phyloP scores from a whole-genome alignment of 768 basidiomycete genomes.

The Boletus insuetus region DNA sequence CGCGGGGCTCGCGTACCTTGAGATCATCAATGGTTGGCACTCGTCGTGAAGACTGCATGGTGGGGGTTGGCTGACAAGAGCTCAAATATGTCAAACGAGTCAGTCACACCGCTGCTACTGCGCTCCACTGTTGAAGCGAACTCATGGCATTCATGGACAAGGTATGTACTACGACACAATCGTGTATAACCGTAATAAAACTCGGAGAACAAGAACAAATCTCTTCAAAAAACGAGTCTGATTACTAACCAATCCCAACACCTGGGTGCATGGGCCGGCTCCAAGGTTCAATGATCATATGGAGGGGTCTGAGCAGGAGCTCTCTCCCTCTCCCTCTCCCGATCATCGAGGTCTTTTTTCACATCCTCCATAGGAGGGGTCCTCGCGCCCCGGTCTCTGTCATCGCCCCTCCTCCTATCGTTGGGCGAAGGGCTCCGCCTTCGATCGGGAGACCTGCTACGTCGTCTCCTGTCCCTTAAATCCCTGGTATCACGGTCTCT shows the following conservation, averaged over 20 bases:
- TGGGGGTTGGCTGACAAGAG: slow-evolving; percentile 4
- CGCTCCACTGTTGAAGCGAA: background rate
- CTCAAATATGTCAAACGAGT: background rate
- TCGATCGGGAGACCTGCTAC: slow-evolving; percentile 49
- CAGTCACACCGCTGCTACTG: background rate
- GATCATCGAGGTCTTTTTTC: slow-evolving; percentile 43
- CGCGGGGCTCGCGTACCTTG: slow-evolving; percentile 19
- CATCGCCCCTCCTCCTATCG: slow-evolving; percentile 40
- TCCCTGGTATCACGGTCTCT: slow-evolving; percentile 39
- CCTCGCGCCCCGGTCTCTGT: slow-evolving; percentile 47
- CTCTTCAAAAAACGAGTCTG: background rate
- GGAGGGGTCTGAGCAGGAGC: slow-evolving; percentile 52
- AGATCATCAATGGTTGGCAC: slow-evolving; percentile 35
- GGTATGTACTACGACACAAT: slow-evolving; percentile 18
- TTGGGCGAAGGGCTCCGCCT: slow-evolving; percentile 44
- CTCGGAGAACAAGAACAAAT: background rate
- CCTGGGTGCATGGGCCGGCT: background rate
- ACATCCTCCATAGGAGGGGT: slow-evolving; percentile 47
- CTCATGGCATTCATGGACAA: slow-evolving; percentile 17
- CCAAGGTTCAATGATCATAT: slow-evolving; percentile 46
- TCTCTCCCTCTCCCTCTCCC: slow-evolving; percentile 13
- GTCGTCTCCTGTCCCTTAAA: slow-evolving; percentile 44
- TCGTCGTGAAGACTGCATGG: slow-evolving; percentile 24
- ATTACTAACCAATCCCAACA: slow-evolving; percentile 5
- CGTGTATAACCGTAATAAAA: slow-evolving; percentile 4